phyloP scores from a whole-genome alignment of 2,329 filamentous ascomycete species.

The Colletotrichum sp. region DNA sequence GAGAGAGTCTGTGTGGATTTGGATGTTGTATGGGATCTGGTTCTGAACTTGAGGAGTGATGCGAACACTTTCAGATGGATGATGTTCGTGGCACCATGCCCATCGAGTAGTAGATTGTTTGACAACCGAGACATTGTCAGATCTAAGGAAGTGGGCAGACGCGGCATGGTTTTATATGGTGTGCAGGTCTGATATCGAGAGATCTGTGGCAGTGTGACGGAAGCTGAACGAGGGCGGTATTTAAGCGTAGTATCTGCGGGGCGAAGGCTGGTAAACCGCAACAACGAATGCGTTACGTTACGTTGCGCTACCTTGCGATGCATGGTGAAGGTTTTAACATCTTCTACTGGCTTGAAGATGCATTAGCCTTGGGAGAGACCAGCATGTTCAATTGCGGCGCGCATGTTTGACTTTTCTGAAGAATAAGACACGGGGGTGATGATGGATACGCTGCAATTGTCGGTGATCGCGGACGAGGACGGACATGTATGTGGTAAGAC shows the following conservation, averaged over 20 bases:
- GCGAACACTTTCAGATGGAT: neutral
- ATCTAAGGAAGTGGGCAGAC: fast-evolving
- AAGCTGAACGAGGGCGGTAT: neutral
- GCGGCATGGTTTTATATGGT: neutral
- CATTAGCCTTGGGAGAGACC: neutral
- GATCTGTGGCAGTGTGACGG: fast-evolving
- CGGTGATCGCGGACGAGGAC: fast-evolving
- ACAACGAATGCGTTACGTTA: neutral
- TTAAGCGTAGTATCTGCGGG: fast-evolving
- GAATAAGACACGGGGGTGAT: fast-evolving
- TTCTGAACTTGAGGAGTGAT: neutral
- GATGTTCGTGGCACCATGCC: neutral
- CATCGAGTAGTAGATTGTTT: neutral
- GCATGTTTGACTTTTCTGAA: neutral
- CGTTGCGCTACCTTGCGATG: too few species aligned
- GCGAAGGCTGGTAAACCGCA: fast-evolving
- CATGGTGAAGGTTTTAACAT: too few species aligned
- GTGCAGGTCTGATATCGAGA: fast-evolving
- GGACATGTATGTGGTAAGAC: fast-evolving
- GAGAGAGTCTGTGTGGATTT: neutral
- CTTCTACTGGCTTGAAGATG: too few species aligned
- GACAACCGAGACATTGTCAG: neutral
- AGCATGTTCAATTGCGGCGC: fast-evolving
- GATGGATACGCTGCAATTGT: neutral
- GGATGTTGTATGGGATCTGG: fast-evolving